phyloP scores from a whole-genome alignment of 768 basidiomycete species.

The Dentipellis fragilis region DNA sequence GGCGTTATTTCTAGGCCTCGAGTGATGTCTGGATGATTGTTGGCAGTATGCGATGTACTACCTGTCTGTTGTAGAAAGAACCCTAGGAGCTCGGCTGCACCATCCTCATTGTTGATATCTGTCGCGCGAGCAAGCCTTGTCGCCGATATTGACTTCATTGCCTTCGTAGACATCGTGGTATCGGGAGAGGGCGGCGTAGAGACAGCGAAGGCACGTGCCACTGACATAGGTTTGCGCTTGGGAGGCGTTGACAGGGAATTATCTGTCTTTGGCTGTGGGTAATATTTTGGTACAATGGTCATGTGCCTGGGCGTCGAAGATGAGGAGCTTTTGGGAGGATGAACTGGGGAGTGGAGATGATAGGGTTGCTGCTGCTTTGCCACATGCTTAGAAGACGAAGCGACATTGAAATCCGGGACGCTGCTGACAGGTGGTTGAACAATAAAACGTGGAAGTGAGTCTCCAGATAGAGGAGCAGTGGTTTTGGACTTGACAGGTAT shows the following conservation, averaged over 20 bases:
- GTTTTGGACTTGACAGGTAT: no score
- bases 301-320: no score
- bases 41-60: background rate
- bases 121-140: background rate
- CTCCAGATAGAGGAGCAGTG: no score
- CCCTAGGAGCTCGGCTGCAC: background rate
- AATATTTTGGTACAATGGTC: no score
- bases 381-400: no score
- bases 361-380: no score
- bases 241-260: background rate
- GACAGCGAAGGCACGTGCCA: background rate
- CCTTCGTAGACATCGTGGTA: background rate
- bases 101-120: background rate
- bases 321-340: no score
- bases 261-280: no score
- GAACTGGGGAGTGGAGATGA: no score
- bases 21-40: background rate
- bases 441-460: no score
- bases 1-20: background rate
- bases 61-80: background rate
- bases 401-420: no score
- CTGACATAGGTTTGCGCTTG: background rate
- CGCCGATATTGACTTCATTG: background rate
- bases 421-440: no score
- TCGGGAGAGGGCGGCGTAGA: background rate